Evolutionary conservation across 2,329 filamentous ascomycete genomes (phyloP).

Genomic region (Apiospora saccharicola): DNA sequence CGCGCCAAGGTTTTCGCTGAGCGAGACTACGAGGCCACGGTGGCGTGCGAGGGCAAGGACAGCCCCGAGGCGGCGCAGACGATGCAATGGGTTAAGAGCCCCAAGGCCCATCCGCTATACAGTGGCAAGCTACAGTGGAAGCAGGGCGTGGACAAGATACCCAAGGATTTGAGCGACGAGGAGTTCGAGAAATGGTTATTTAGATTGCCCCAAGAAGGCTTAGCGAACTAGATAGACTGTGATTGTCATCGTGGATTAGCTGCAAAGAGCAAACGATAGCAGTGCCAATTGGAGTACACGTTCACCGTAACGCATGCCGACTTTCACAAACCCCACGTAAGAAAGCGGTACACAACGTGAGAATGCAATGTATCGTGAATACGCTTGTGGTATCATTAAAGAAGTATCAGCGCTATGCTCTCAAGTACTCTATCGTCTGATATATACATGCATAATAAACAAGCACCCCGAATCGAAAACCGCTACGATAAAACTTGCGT

Average conservation of each 20-base stretch:
- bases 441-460: background rate
- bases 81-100: slow-evolving; percentile 16
- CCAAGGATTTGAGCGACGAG: slow-evolving; percentile 12
- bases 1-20: slow-evolving; percentile 47
- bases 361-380: background rate
- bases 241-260: background rate
- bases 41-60: slow-evolving; percentile 45
- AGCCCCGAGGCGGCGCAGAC: slow-evolving; percentile 28
- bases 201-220: slow-evolving; percentile 9
- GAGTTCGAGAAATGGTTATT: slow-evolving; percentile 25
- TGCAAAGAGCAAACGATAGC: background rate
- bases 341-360: background rate
- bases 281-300: no score
- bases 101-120: slow-evolving; percentile 22
- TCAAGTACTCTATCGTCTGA: background rate
- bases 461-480: background rate
- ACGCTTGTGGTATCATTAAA: background rate
- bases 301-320: background rate
- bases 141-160: slow-evolving; percentile 24
- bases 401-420: slow-evolving; percentile 1
- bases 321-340: background rate
- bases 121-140: slow-evolving; percentile 23
- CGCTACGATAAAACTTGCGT: slow-evolving; percentile 14
- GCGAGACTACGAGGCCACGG: slow-evolving; percentile 38
- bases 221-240: background rate